phyloP scores from a whole-genome alignment of 257 asterid genomes.

The Osmanthus fragrans region DNA sequence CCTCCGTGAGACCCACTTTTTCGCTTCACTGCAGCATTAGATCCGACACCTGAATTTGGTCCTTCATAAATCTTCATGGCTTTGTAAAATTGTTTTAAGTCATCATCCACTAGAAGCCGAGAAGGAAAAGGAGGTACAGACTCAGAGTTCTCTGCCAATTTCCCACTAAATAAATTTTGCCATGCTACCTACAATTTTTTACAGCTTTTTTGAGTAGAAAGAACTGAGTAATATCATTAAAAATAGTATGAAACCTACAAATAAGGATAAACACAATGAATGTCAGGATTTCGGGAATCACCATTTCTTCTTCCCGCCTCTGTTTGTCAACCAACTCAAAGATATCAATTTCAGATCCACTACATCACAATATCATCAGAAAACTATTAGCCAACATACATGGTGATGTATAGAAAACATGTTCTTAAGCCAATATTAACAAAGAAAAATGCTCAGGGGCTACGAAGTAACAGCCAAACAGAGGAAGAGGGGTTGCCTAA shows the following conservation, averaged over 20 bases:
- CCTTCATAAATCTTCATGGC: constrained; percentile 79
- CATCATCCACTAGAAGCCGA: constrained; percentile 81
- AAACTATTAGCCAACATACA: constrained; percentile 18
- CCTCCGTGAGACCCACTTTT: constrained; percentile 80
- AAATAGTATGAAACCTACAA: background rate
- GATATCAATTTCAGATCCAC: constrained; percentile 92
- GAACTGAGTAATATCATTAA: constrained; percentile 11
- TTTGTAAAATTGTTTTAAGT: constrained; percentile 75
- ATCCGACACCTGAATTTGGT: constrained; percentile 42
- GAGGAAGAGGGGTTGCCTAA: constrained; percentile 17
- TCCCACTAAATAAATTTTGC: constrained; percentile 54
- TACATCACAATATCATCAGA: constrained; percentile 35
- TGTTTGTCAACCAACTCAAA: constrained; percentile 85
- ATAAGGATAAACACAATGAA: constrained; percentile 15
- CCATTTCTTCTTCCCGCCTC: constrained; percentile 86
- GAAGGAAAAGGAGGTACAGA: constrained; percentile 74
- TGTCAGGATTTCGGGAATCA: constrained; percentile 32
- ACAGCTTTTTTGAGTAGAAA: constrained; percentile 13
- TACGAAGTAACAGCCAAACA: background rate
- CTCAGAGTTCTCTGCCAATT: constrained; percentile 49
- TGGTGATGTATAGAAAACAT: background rate
- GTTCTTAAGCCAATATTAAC: constrained; percentile 2
- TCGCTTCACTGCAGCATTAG: constrained; percentile 69
- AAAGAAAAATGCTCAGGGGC: background rate
- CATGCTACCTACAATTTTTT: constrained; percentile 60